Base-by-base conservation (phyloP, 2,329 filamentous ascomycete genomes). In the Harringtonia aguacate region DNA sequence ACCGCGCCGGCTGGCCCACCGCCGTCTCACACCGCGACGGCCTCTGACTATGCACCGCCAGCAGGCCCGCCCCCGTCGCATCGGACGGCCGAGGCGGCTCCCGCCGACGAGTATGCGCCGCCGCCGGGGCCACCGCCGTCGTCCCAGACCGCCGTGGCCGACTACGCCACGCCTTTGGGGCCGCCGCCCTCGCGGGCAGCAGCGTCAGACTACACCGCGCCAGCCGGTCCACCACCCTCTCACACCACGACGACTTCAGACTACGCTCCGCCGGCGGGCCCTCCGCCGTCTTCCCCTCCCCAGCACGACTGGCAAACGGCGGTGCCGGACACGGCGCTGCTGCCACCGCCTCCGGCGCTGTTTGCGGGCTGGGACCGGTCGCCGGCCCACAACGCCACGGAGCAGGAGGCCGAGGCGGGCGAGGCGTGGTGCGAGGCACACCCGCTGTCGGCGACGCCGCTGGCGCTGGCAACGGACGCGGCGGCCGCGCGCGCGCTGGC, bases 281-380 rank as follows among this genome's bases (percentile, higher is more conserved):
- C 58, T 12, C 66, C 59, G 0, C 61, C n/a, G n/a, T n/a, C n/a
- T n/a, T n/a, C n/a, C n/a, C n/a, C n/a, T n/a, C n/a, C 65, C 14
- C 29, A 50, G 27, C 82, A 87, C 57, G 77, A 84, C 61, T 88
- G 84, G 84, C 70, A 79, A 51, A 56, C 72, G 8, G 74, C 79
- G 4, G 81, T 87, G 2, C 82, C 84, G 0, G 84, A 88, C 58
- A 86, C 77, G 2, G 69, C 81, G 1, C 69, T 84, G 10, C 75
- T 88, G 36, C 84, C 84, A 1, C 83, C 83, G 0, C 84, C 84
- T 1, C 84, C 84, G 0, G 73, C 74, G 27, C 71, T 86, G 56
- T 79, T 78, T 60, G 64, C 63, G 43, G 75, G 75, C 39, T 77
- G 78, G 54, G 77, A 84, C 47, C 64, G 60, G 28, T 86, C 82